phyloP scores from a whole-genome alignment of 768 basidiomycete genomes.

The Auricularia sp. region DNA sequence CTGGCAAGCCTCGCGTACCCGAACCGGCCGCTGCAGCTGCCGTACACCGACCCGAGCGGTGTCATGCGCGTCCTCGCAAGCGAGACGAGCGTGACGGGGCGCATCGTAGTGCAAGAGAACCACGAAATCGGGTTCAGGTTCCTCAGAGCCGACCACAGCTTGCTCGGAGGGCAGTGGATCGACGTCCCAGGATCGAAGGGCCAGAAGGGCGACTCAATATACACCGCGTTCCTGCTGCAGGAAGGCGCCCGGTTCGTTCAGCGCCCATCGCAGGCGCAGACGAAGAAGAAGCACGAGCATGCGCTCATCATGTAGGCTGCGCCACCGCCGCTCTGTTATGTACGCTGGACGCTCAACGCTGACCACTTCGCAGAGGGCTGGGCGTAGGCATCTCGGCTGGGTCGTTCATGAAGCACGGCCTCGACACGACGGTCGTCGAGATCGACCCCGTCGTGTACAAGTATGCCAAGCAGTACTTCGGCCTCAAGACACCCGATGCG shows the following conservation, averaged over 20 bases:
- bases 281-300: constrained; percentile 30
- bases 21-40: constrained; percentile 36
- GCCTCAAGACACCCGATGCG: constrained; percentile 48
- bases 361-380: constrained; percentile 52
- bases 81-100: constrained; percentile 62
- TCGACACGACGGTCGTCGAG: constrained; percentile 79
- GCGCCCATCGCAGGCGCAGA: constrained; percentile 23
- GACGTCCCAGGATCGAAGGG: constrained; percentile 38
- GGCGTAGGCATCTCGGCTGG: constrained; percentile 77
- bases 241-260: constrained; percentile 70
- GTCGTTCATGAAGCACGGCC: constrained; percentile 56
- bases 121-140: constrained; percentile 29
- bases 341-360: constrained; percentile 4
- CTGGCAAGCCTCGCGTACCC: constrained; percentile 31
- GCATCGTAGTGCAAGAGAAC: constrained; percentile 70
- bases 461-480: constrained; percentile 72
- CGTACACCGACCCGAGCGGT: constrained; percentile 41
- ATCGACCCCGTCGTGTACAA: constrained; percentile 86
- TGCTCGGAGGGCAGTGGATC: constrained; percentile 72
- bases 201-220: constrained; percentile 67
- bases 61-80: constrained; percentile 60
- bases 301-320: constrained; percentile 60
- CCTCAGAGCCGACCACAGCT: constrained; percentile 43
- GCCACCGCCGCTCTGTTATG: too few relatives aligned
- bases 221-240: constrained; percentile 75